Percentiles rank a stretch among this genome's conserved stretches.
Evolutionary conservation across 2,329 filamentous ascomycete species (phyloP).

Genomic region (Coniosporium tulheliwenetii): DNA sequence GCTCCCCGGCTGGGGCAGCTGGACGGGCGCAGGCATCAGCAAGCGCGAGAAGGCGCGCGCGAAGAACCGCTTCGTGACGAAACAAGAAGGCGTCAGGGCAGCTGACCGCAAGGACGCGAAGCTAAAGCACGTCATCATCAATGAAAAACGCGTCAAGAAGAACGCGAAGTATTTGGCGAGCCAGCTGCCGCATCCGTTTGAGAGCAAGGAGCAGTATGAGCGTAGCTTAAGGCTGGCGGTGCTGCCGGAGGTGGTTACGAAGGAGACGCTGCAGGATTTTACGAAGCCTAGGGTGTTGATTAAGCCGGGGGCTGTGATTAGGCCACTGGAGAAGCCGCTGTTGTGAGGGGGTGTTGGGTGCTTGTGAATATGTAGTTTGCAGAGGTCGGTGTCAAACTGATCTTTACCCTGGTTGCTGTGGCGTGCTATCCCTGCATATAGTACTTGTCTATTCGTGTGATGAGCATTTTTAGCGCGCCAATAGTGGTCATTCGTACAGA

Average conservation of each 20-base stretch:
- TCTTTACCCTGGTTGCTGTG: too few species aligned
- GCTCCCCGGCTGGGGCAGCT: conserved; percentile 88
- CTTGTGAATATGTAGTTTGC: not conserved
- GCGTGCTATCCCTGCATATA: too few species aligned
- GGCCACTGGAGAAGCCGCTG: conserved; percentile 68
- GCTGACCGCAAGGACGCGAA: conserved; percentile 69
- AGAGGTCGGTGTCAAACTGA: too few species aligned
- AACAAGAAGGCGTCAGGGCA: conserved; percentile 57
- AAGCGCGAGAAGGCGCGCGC: conserved; percentile 43
- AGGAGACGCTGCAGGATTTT: conserved; percentile 77
- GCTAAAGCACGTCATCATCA: conserved; percentile 75
- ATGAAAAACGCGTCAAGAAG: conserved; percentile 82
- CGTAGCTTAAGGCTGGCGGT: conserved; percentile 71
- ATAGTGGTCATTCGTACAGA: too few species aligned
- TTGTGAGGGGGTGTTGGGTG: conserved; percentile 15
- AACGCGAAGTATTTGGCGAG: conserved; percentile 79
- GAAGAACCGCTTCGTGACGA: conserved; percentile 32
- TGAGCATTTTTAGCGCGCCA: too few species aligned
- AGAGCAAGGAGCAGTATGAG: conserved; percentile 80
- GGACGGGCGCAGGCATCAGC: conserved; percentile 73
- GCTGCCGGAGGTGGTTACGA: conserved; percentile 92
- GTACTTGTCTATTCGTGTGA: too few species aligned
- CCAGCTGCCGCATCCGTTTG: conserved; percentile 76
- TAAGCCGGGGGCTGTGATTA: conserved; percentile 71
- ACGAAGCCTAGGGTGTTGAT: conserved; percentile 82